A percentile compares a stretch with the other conserved stretches of the same genome.
phyloP scores from a whole-genome alignment of 192 early-diverging fungal species.

The Bifiguratus adelaidae region DNA sequence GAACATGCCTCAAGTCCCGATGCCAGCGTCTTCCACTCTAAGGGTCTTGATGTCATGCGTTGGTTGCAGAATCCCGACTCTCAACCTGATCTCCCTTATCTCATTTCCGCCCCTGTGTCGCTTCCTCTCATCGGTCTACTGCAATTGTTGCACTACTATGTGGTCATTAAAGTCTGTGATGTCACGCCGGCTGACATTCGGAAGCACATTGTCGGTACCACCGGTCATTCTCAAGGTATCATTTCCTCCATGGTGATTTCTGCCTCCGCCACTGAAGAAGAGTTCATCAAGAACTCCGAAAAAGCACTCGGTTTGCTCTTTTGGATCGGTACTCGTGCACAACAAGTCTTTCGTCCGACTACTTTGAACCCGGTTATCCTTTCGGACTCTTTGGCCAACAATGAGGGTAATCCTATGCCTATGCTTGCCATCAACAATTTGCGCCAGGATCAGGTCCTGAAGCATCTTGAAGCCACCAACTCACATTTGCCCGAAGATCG shows the following conservation, averaged over 20 bases:
- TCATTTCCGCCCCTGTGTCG: constrained; percentile 70
- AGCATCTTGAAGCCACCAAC: constrained; percentile 83
- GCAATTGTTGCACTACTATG: constrained; percentile 83
- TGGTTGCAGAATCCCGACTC: constrained; percentile 76
- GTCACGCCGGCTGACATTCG: constrained; percentile 46
- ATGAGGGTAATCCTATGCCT: constrained; percentile 85
- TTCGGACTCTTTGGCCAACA: constrained; percentile 78
- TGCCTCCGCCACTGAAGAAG: constrained; percentile 60
- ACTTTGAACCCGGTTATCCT: constrained; percentile 80
- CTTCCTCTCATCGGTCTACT: constrained; percentile 86
- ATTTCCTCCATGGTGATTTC: constrained; percentile 79
- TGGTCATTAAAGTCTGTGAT: constrained; percentile 62
- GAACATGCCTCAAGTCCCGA: constrained; percentile 48
- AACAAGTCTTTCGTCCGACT: constrained; percentile 67
- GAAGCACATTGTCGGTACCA: constrained; percentile 49
- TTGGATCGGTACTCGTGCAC: constrained; percentile 73
- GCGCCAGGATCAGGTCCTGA: constrained; percentile 70
- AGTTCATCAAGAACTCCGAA: constrained; percentile 62
- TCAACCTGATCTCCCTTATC: constrained; percentile 66
- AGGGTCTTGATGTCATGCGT: constrained; percentile 73
- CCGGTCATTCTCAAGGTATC: constrained; percentile 90
- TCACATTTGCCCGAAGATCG: constrained; percentile 72
- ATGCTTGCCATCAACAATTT: constrained; percentile 86
- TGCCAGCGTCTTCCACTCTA: constrained; percentile 57
- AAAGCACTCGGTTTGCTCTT: constrained; percentile 76